phyloP scores from a whole-genome alignment of 305 asterid genomes.

The Rubia occidens region DNA sequence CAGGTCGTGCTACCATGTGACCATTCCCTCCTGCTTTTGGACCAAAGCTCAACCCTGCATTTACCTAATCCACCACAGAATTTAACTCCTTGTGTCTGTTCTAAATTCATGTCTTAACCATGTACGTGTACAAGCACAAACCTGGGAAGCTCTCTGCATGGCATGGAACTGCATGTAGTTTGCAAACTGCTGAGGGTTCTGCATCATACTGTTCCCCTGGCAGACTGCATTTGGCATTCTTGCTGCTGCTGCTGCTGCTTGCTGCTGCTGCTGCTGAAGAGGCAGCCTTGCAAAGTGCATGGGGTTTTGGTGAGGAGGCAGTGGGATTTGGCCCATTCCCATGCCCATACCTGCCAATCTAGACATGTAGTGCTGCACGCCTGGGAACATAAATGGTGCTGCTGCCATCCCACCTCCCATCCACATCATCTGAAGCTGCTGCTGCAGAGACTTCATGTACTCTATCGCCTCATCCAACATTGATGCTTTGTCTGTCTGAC shows the following conservation, averaged over 20 bases:
- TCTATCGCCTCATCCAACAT: constrained; percentile 87
- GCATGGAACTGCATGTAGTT: constrained; percentile 48
- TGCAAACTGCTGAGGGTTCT: constrained; percentile 48
- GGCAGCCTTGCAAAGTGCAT: constrained; percentile 51
- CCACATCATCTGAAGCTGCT: constrained; percentile 89
- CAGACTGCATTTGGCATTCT: constrained; percentile 23
- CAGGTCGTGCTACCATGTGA: constrained; percentile 27
- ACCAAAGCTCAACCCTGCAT: constrained; percentile 40
- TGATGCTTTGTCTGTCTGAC: constrained; percentile 86
- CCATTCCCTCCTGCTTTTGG: constrained; percentile 36
- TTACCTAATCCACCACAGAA: constrained; percentile 36
- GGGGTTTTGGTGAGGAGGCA: constrained; percentile 40
- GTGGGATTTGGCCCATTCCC: constrained; percentile 43
- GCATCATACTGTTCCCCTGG: constrained; percentile 39
- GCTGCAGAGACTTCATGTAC: constrained; percentile 75
- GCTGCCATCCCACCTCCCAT: constrained; percentile 78
- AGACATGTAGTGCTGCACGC: constrained; percentile 65
- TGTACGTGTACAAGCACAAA: not conserved
- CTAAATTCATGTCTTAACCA: no score
- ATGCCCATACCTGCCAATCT: constrained; percentile 53
- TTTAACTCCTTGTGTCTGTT: no score
- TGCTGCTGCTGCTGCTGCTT: constrained; percentile 3
- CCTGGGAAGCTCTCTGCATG: constrained; percentile 54
- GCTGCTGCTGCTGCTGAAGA: constrained; percentile 20
- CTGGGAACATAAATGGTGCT: constrained; percentile 56